Conservation (phyloP, 495 filamentous ascomycete genomes). For the Penicillium desertorum region DNA sequence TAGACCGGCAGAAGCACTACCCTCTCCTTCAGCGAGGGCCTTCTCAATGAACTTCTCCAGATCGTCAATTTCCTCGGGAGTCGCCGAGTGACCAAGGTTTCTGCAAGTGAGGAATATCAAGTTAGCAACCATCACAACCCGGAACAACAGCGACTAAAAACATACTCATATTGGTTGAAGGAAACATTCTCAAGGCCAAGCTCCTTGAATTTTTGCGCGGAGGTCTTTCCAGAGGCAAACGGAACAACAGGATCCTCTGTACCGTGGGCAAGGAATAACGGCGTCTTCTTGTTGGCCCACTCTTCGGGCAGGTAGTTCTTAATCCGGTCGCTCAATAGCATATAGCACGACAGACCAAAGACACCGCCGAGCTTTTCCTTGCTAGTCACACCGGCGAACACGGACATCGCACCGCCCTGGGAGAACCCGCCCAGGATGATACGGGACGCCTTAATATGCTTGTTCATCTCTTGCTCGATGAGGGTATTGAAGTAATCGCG, state of each 20-base stretch:
- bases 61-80: conserved; percentile 76
- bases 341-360: conserved; percentile 79
- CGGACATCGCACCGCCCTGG: conserved; percentile 59
- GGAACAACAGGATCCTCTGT: conserved; percentile 69
- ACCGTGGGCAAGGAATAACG: conserved; percentile 87
- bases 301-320: conserved; percentile 61
- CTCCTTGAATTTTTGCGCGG: conserved; percentile 60
- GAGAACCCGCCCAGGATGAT: conserved; percentile 79
- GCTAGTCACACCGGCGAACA: conserved; percentile 68
- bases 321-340: conserved; percentile 73
- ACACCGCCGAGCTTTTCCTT: conserved; percentile 80
- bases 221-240: conserved; percentile 63
- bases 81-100: conserved; percentile 72
- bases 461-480: conserved; percentile 77
- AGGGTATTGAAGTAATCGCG: conserved; percentile 74
- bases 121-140: conserved; percentile 19
- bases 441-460: conserved; percentile 77
- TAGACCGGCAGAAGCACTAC: conserved; percentile 51
- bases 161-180: conserved; percentile 74
- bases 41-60: conserved; percentile 73
- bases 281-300: conserved; percentile 72
- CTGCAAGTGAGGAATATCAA: conserved; percentile 35
- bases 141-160: conserved; percentile 17
- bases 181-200: conserved; percentile 66
- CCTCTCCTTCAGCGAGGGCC: conserved; percentile 59